These are phyloP conservation scores for Dioszegia crocea DNA, from an alignment of 768 basidiomycete species.

Conservation along the genomic window DNA sequence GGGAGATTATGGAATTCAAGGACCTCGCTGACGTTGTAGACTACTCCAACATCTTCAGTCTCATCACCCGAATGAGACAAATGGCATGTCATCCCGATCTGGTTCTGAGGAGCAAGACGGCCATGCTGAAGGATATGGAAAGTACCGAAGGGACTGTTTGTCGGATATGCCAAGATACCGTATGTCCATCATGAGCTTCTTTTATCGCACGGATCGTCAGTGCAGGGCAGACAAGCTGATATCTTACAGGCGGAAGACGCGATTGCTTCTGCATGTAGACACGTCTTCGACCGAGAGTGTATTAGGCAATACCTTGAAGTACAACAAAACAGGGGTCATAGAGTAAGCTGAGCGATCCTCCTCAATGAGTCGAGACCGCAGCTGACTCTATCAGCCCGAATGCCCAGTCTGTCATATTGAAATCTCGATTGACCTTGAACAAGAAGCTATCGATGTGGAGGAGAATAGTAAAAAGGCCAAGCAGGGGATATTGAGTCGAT, in stretches of 20 bases:
- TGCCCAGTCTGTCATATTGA: slow-evolving; percentile 93
- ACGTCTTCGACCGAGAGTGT: slow-evolving; percentile 94
- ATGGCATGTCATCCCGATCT: slow-evolving; percentile 69
- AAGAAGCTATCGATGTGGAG: slow-evolving; percentile 79
- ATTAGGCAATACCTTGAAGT: slow-evolving; percentile 86
- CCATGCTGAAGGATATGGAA: slow-evolving; percentile 53
- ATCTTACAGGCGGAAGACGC: slow-evolving; percentile 70
- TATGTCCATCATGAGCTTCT: slow-evolving; percentile 14
- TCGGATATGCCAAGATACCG: slow-evolving; percentile 91
- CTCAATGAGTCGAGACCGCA: too few relatives aligned
- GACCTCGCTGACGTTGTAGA: too few relatives aligned
- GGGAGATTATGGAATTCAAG: too few relatives aligned
- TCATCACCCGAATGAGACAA: slow-evolving; percentile 71
- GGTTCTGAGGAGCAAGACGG: slow-evolving; percentile 80
- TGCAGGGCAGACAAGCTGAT: not conserved
- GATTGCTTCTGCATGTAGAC: slow-evolving; percentile 85
- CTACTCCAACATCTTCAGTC: slow-evolving; percentile 52
- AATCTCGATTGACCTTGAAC: slow-evolving; percentile 92
- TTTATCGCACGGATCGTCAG: not conserved
- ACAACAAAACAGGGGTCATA: slow-evolving; percentile 54
- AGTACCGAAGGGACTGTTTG: slow-evolving; percentile 77
- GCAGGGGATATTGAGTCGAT: slow-evolving; percentile 88
- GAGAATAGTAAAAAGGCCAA: slow-evolving; percentile 57
- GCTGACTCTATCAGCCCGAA: slow-evolving; percentile 59
- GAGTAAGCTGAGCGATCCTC: slow-evolving; percentile 50